Evolutionary conservation across 2,329 filamentous ascomycete genomes (phyloP).

Genomic region (Stachybotrys echinatus): DNA sequence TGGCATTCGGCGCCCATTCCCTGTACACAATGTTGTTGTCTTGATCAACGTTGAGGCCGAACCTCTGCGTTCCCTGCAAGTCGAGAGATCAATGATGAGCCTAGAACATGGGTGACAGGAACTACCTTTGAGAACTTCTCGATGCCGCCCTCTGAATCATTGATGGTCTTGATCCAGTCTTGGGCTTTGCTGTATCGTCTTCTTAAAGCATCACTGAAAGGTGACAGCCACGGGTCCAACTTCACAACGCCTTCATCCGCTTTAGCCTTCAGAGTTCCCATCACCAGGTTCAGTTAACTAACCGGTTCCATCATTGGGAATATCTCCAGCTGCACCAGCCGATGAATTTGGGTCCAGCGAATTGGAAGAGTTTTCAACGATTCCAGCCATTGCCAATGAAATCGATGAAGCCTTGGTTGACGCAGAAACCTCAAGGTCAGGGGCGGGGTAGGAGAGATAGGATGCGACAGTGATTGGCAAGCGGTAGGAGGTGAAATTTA

Average conservation of each 20-base stretch:
- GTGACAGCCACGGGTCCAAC: constrained; percentile 84
- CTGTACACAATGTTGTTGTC: constrained; percentile 86
- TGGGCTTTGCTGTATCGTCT: constrained; percentile 74
- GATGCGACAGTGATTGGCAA: too few species aligned
- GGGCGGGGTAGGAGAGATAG: background rate
- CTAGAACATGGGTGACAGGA: background rate
- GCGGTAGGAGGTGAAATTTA: too few species aligned
- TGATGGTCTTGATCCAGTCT: constrained; percentile 79
- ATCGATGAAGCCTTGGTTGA: background rate
- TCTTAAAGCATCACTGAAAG: constrained; percentile 74
- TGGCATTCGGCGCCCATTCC: constrained; percentile 94
- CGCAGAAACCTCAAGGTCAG: background rate
- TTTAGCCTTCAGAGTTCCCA: constrained; percentile 4
- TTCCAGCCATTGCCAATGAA: constrained; percentile 22
- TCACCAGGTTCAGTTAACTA: too few species aligned
- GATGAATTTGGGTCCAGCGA: constrained; percentile 30
- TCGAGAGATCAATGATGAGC: background rate
- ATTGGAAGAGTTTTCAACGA: constrained; percentile 36
- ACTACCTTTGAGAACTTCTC: constrained; percentile 83
- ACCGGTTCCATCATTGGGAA: constrained; percentile 71
- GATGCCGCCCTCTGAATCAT: constrained; percentile 79
- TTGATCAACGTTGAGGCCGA: constrained; percentile 75
- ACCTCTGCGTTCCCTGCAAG: constrained; percentile 72
- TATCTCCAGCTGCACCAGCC: constrained; percentile 37
- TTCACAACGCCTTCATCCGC: constrained; percentile 65